Evolutionary conservation across 2,329 filamentous ascomycete genomes (phyloP), one percentile per base, ranked within the genome.

Genomic region (Trichoderma harzianum): DNA sequence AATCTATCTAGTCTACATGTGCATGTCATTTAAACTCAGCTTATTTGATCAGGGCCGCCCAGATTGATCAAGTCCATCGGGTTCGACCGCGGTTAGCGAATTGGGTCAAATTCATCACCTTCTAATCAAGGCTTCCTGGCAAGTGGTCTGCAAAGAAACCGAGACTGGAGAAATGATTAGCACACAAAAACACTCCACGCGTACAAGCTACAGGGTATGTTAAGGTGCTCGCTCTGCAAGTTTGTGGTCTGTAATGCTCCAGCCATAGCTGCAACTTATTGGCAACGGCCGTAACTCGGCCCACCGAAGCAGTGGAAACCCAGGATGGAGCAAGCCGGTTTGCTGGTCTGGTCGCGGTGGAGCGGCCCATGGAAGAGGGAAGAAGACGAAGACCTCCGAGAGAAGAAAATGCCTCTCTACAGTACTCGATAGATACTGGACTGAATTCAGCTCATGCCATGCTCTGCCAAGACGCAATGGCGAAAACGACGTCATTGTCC

Each of bases 361-460:
- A 58, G 8, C 55, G 14, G 55, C 65, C 51, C 55, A 12, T 12
- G 28, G 28, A 69, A 69, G 10, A 62, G 30, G n/a, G 8, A 28
- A 57, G 64, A 67, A 67, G 30, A 26, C 2, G 5, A 30, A 53
- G n/a, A 18, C 12, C 14, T 11, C 14, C 10, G 18, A 32, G n/a
- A 24, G n/a, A 36, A 28, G 32, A 69, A 68, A 69, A 69, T 68
- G 65, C 65, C 65, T 24, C 66, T 61, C 65, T 43, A 18, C 16
- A 43, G 14, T 34, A 28, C n/a, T 28, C 7, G 7, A 30, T 5
- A 3, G 11, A 4, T 11, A 11, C 8, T 11, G 10, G 10, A 7
- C 34, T 36, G 34, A 51, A 64, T 55, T 24, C 30, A 55, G 30
- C 14, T 57, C n/a, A 24, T 39, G 51, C 21, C 21, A 43, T 14